phyloP scores from a whole-genome alignment of 192 early-diverging fungal species.

The Coemansia sp. region DNA sequence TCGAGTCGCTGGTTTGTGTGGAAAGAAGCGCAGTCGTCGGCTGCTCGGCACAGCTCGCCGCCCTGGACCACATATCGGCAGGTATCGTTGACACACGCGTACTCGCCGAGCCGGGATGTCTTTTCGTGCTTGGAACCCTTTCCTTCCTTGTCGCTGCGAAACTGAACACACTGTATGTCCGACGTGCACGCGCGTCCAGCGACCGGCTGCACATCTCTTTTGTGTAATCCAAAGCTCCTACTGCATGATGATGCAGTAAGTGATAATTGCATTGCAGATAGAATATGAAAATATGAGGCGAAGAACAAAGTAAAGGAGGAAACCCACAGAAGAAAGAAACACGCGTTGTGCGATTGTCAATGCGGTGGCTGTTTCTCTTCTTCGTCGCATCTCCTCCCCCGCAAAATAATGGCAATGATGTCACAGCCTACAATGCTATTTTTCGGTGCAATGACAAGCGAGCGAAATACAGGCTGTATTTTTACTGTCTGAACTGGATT shows the following conservation, averaged over 20 bases:
- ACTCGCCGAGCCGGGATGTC: slow-evolving; percentile 53
- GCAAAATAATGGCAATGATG: slow-evolving; percentile 1
- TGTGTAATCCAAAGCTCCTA: neutral
- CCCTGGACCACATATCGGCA: slow-evolving; percentile 63
- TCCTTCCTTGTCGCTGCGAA: slow-evolving; percentile 23
- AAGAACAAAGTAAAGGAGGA: neutral
- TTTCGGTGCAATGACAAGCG: neutral
- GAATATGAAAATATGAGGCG: neutral
- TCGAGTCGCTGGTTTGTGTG: slow-evolving; percentile 21
- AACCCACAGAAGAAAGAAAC: neutral
- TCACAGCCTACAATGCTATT: neutral
- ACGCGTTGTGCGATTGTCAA: slow-evolving; percentile 4
- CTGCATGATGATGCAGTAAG: slow-evolving; percentile 4
- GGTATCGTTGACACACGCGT: slow-evolving; percentile 56
- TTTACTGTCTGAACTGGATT: too few relatives aligned
- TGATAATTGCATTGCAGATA: slow-evolving; percentile 6
- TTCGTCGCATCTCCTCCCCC: neutral
- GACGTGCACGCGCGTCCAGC: slow-evolving; percentile 24
- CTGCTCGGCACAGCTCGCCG: slow-evolving; percentile 55
- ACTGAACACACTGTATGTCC: slow-evolving; percentile 44
- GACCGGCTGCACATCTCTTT: slow-evolving; percentile 1
- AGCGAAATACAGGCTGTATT: too few relatives aligned
- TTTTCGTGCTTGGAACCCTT: slow-evolving; percentile 27
- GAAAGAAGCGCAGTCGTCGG: slow-evolving; percentile 59
- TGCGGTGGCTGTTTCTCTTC: slow-evolving; percentile 6